Base-by-base conservation (phyloP, 176 grass and related monocot genomes). In the Pharus latifolius region DNA sequence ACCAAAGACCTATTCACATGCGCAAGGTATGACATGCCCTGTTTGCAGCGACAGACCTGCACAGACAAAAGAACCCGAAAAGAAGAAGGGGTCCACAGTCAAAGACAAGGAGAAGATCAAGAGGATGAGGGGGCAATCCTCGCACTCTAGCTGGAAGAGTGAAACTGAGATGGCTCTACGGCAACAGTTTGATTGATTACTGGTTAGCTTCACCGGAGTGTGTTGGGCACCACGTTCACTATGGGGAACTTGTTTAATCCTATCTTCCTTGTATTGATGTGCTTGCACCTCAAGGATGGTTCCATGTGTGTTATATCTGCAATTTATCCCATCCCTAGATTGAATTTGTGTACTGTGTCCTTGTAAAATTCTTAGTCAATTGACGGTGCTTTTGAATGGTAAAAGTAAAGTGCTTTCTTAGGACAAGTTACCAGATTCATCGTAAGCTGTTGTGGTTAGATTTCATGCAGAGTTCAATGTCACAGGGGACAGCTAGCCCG, bases 81-180 rank as follows among this genome's bases (percentile, higher is more conserved):
- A 88, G 81, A 90, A 87, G 72, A 93, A 88, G 47, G 87, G 78
- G 19, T 88, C 87, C 1, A 60, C 75, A 15, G 19, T 98, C 4
- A 98, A 93, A 68, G 95, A 94, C 29, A 98, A 98, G 76, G 95
- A 98, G 76, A 98, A 98, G 76, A 35, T 86, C 12, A 94, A 99
- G 81, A 78, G 95, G 86, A 91, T 94, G 90, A 76, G 79, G 58
- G 95, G 95, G 53, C 95, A 94, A 50, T 99, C 95, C 0, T 90
- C 86, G 0, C 90, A 93, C 16, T 78, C 95, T n/a, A 73, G 82
- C 1, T 99, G 95, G 95, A 99, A 99, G 87, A 99, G 87, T 5
- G 95, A 94, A 78, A 94, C 89, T 1, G 89, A 99, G 75, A 99
- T 99, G 95, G 81, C 78, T 9, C 62, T 99, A 79, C 76, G 90